Evolutionary conservation across 2,329 filamentous ascomycete genomes (phyloP), one percentile per base, ranked within the genome.

Genomic region (Ascosphaera acerosa): DNA sequence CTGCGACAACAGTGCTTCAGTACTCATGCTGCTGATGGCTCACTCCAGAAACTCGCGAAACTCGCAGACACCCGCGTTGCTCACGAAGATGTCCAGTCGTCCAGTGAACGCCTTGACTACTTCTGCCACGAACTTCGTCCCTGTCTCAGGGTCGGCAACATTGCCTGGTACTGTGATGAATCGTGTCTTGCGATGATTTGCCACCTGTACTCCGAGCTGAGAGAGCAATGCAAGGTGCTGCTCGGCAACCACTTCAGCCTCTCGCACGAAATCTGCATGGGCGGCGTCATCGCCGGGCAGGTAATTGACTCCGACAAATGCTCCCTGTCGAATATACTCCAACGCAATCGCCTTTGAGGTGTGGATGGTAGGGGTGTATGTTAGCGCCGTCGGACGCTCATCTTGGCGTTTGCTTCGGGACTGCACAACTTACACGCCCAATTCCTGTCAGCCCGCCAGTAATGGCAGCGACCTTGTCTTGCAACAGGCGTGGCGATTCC

Each of bases 391-490:
- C 30, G 17, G n/a, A 3, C 10, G n/a, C 16, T 19, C 10, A 20
- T 19, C 10, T 19, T 19, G 16, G 10, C 5, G 9, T 20, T 9
- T 16, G 17, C 10, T 10, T 9, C 16, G 16, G n/a, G n/a, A 10
- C 16, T 12, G 29, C 18, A 31, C n/a, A n/a, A 16, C 33, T 10
- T 48, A 53, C 51, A 32, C 76, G 66, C 32, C 81, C 81, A 42
- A 90, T 90, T 33, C 80, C 80, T 1, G 78, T 89, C 3, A 74
- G 73, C 34, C 76, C 80, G 39, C 81, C 80, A 0, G 80, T 90
- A 44, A 91, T 80, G 47, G 80, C 75, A 51, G 77, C 77, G 9
- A 71, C 73, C 52, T 89, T 89, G 49, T 66, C 68, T 33, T 55
- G 47, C 34, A 89, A 67, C 41, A 87, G 62, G 40, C 46, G 44